Evolutionary conservation across 306 rosid genomes (phyloP), one percentile per base, ranked within the genome.

Genomic region (Cyamopsis tetragonoloba): DNA sequence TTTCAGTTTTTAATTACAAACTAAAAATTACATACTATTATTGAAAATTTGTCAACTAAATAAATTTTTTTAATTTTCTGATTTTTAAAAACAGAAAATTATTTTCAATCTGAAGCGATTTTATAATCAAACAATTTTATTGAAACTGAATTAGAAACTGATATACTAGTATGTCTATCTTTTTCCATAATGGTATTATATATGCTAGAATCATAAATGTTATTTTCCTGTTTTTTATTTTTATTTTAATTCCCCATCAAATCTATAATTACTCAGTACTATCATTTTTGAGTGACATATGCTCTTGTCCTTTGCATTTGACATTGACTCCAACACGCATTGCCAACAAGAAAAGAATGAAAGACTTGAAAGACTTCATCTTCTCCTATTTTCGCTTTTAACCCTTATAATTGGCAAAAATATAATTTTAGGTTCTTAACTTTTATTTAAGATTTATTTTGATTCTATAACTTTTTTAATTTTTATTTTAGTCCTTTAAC

Each of bases 231-330:
- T 30, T 62, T 54, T 27, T 53, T 66, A 46, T 31, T 27, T 47
- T 81, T 37, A 37, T 48, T 74, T 72, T 46, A 76, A 62, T 54
- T 67, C 70, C 77, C 71, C 39, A 72, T 35, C 77, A 68, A 56
- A 67, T 77, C 61, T 31, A 62, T 30, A 41, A 75, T 54, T 50
- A 27, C 69, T 39, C 20, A 46, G 30, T 28, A 22, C n/a, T 56
- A 62, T 48, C n/a, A n/a, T 53, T 46, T 72, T 54, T n/a, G 38
- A 15, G 41, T 39, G 68, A 63, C 69, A 68, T 62, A 62, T 54
- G 42, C 2, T 59, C 35, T 38, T 77, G 81, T 70, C 58, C 53
- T 60, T 80, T 76, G 56, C 58, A 10, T 60, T 66, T 60, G 77
- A 77, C 62, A 47, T 19, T 39, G 46, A 58, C 46, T 34, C 46